phyloP scores from a whole-genome alignment of 1,284 basidiomycete genomes.

The Fomes fomentarius region DNA sequence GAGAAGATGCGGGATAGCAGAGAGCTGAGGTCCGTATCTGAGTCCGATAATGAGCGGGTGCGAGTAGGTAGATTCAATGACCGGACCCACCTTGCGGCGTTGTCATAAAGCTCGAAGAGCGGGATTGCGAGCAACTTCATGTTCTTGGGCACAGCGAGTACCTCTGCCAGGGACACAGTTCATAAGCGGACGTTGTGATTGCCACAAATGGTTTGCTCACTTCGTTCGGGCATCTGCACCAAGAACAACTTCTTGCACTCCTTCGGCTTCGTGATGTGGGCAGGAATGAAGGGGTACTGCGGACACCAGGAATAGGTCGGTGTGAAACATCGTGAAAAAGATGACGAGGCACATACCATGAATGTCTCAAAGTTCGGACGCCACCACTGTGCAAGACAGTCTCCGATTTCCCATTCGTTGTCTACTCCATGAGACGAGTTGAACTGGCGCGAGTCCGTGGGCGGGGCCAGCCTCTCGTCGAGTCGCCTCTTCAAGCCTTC shows the following conservation, averaged over 20 bases:
- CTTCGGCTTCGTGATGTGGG: slow-evolving; percentile 96
- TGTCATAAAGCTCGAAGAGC: slow-evolving; percentile 96
- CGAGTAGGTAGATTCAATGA: not conserved
- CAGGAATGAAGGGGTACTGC: slow-evolving; percentile 96
- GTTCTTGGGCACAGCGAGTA: slow-evolving; percentile 95
- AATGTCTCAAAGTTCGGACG: slow-evolving; percentile 98
- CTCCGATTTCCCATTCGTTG: slow-evolving; percentile 94
- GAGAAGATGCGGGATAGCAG: slow-evolving; percentile 91
- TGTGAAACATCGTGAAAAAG: not conserved
- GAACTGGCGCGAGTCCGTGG: slow-evolving; percentile 64
- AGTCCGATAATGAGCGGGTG: not conserved
- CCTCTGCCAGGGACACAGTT: slow-evolving; percentile 57
- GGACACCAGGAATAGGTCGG: not conserved
- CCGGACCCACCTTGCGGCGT: slow-evolving; percentile 75
- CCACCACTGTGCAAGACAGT: slow-evolving; percentile 97
- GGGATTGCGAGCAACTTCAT: slow-evolving; percentile 98
- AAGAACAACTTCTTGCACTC: slow-evolving; percentile 97
- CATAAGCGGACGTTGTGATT: not conserved
- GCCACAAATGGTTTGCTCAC: slow-evolving; percentile 50
- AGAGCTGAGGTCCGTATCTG: slow-evolving; percentile 89
- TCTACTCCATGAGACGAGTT: slow-evolving; percentile 74
- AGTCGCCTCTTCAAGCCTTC: slow-evolving; percentile 88
- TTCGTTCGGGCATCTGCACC: slow-evolving; percentile 92
- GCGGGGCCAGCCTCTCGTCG: slow-evolving; percentile 87
- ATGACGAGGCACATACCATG: slow-evolving; percentile 66